Percentiles rank a stretch among this genome's conserved stretches.
Conservation (phyloP, 2,329 filamentous ascomycete genomes). For the Arthrobotrys musiformis region DNA sequence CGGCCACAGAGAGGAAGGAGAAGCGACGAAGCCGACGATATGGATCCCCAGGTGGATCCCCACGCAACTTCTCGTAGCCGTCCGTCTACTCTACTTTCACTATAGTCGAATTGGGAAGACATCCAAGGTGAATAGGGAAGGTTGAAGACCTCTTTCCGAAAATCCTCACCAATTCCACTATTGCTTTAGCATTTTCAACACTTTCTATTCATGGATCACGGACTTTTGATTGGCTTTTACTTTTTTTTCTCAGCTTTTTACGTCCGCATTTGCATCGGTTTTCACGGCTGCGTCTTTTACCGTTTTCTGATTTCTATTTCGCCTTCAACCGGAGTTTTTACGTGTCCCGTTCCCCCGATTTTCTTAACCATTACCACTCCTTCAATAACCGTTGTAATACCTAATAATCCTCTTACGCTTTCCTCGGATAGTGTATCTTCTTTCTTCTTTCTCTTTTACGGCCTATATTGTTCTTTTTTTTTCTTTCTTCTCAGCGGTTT, state of each 20-base stretch:
- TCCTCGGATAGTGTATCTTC: slow-evolving; percentile 3
- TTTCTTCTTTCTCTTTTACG: slow-evolving; percentile 13
- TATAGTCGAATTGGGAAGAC: slow-evolving; percentile 15
- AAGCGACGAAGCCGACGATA: slow-evolving; percentile 52
- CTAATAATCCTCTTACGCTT: slow-evolving; percentile 41
- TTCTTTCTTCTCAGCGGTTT: slow-evolving; percentile 14
- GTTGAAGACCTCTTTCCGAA: slow-evolving; percentile 20
- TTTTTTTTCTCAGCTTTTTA: slow-evolving; percentile 19
- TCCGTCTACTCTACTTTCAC: not conserved
- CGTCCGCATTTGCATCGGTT: slow-evolving; percentile 37
- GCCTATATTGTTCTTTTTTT: not conserved
- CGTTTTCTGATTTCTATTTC: slow-evolving; percentile 11
- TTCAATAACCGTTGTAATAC: slow-evolving; percentile 52
- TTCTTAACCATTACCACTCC: slow-evolving; percentile 34
- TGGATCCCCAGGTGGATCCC: slow-evolving; percentile 39
- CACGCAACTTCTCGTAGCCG: slow-evolving; percentile 38
- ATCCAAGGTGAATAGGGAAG: slow-evolving; percentile 9
- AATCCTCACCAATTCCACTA: slow-evolving; percentile 4
- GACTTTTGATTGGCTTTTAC: slow-evolving; percentile 24
- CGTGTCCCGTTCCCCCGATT: slow-evolving; percentile 20
- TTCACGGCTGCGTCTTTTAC: slow-evolving; percentile 46
- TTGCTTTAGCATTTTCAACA: slow-evolving; percentile 7
- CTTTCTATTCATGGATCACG: slow-evolving; percentile 41
- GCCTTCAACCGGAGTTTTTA: slow-evolving; percentile 33
- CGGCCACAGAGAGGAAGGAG: slow-evolving; percentile 61